Conservation (phyloP, 805 yeast genomes). For the Brettanomyces bruxellensis region DNA sequence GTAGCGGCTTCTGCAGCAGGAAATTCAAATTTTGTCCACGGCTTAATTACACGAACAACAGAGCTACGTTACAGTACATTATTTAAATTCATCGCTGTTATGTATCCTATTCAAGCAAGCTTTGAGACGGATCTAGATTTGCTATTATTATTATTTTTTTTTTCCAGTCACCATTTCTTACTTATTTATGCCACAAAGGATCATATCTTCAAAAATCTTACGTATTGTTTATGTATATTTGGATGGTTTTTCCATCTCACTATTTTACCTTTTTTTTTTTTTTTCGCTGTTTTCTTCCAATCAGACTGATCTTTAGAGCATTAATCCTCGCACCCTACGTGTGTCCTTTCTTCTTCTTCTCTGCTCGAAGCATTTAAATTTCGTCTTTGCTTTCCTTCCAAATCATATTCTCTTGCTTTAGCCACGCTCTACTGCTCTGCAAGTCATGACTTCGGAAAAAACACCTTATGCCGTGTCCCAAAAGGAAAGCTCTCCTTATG, state of each 20-base stretch:
- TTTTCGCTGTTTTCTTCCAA: too few species aligned
- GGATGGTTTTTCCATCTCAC: neutral
- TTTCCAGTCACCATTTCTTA: too few species aligned
- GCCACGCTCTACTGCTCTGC: neutral
- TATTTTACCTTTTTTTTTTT: neutral
- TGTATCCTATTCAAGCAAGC: too few species aligned
- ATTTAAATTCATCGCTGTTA: too few species aligned
- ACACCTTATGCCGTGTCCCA: neutral
- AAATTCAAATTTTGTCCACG: too few species aligned
- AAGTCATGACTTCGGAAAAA: constrained; percentile 4
- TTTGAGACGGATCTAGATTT: too few species aligned
- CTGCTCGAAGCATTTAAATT: neutral
- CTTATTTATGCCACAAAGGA: neutral
- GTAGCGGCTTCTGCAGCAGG: too few species aligned
- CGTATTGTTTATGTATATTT: neutral
- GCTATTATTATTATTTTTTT: too few species aligned
- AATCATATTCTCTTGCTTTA: neutral
- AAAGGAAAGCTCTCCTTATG: neutral
- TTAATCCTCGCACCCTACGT: too few species aligned
- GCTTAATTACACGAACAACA: too few species aligned
- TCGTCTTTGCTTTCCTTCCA: neutral
- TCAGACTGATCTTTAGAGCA: too few species aligned
- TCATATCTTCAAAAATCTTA: neutral
- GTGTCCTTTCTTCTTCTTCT: neutral
- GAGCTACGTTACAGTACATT: too few species aligned